Evolutionary conservation across 73 alveolate species (phyloP).

Genomic region (Effrenium voratum): DNA sequence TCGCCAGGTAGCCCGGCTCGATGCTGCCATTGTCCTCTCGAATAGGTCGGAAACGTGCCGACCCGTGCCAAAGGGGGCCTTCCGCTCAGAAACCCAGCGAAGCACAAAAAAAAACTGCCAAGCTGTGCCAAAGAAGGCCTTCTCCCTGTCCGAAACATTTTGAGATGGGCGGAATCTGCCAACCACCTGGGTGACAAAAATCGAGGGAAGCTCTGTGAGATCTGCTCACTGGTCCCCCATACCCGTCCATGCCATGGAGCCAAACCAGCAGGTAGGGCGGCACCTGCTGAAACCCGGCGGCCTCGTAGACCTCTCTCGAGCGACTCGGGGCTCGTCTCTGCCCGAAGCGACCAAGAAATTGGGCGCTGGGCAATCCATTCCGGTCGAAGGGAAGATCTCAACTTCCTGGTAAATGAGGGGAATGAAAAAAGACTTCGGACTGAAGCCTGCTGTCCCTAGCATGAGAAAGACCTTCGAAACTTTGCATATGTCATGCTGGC

Average conservation of each 20-base stretch:
- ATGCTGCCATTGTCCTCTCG: conserved; percentile 57
- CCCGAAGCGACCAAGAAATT: no score
- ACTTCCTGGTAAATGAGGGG: no score
- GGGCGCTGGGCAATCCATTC: no score
- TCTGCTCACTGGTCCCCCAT: no score
- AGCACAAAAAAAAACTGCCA: background rate
- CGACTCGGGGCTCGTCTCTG: no score
- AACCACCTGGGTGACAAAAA: background rate
- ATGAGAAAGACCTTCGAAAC: no score
- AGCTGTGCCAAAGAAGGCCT: background rate
- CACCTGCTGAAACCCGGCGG: no score
- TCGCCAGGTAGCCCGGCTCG: conserved; percentile 61
- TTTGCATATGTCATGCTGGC: no score
- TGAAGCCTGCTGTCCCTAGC: no score
- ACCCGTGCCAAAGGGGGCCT: background rate
- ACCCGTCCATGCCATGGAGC: conserved; percentile 79
- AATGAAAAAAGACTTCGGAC: no score
- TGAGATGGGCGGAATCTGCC: background rate
- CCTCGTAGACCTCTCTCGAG: no score
- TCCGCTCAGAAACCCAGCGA: background rate
- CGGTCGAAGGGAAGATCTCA: no score
- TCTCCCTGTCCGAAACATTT: background rate
- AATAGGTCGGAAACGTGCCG: background rate
- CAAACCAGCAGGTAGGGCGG: conserved; percentile 67
- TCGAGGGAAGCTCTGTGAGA: background rate